Evolutionary conservation across 257 asterid genomes (phyloP).

Genomic region (Apocynum venetum): DNA sequence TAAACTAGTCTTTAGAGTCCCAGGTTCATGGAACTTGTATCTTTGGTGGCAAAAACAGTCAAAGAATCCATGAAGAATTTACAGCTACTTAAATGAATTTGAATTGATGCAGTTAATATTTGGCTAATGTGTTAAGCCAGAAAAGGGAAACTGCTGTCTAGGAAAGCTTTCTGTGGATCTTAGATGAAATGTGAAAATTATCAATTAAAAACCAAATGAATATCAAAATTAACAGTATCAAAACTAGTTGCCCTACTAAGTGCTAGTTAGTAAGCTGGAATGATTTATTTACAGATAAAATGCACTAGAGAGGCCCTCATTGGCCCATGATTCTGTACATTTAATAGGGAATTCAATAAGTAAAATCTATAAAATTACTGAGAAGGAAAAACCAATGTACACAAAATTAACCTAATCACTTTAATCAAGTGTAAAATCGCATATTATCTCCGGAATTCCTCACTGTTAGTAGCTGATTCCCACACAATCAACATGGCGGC

Average conservation of each 20-base stretch:
- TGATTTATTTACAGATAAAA: neutral
- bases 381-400: neutral
- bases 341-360: neutral
- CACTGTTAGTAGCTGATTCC: constrained; percentile 77
- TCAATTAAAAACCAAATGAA: no score
- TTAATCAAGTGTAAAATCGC: neutral
- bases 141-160: no score
- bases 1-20: no score
- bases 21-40: no score
- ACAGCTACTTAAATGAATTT: no score
- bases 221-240: no score
- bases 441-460: constrained; percentile 83
- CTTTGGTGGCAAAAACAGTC: no score
- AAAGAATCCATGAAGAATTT: no score
- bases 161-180: no score
- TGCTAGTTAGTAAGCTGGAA: neutral
- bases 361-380: neutral
- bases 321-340: neutral
- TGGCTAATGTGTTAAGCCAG: no score
- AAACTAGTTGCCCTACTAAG: neutral
- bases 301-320: neutral
- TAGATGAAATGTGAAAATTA: no score
- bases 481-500: constrained; percentile 53
- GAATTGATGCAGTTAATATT: no score
- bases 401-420: neutral